phyloP scores from a whole-genome alignment of 306 rosid genomes.

The Rosa rugosa region DNA sequence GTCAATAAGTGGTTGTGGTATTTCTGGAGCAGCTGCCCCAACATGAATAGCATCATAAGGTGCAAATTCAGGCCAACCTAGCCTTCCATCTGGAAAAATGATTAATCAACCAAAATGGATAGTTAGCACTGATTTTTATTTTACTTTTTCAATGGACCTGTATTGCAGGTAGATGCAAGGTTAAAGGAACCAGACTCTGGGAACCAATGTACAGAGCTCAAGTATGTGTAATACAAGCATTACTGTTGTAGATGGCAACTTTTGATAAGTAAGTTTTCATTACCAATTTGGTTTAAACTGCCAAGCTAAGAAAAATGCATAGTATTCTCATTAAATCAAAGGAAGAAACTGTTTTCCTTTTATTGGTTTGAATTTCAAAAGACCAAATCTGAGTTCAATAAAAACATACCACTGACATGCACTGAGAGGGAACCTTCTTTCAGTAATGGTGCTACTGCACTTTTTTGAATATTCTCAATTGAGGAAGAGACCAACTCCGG shows the following conservation, averaged over 20 bases:
- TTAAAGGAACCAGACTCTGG: background rate
- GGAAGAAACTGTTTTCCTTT: background rate
- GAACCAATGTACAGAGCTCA: background rate
- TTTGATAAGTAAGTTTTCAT: background rate
- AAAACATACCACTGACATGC: constrained; percentile 67
- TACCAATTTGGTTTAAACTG: background rate
- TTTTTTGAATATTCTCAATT: constrained; percentile 60
- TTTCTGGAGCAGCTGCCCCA: constrained; percentile 92
- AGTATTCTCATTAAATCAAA: background rate
- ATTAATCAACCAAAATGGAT: background rate
- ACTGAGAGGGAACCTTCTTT: constrained; percentile 80
- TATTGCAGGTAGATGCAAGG: background rate
- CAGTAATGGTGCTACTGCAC: constrained; percentile 68
- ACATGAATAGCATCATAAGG: constrained; percentile 97
- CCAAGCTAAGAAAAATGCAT: background rate
- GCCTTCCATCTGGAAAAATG: constrained; percentile 72
- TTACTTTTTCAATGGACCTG: background rate
- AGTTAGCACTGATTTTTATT: background rate
- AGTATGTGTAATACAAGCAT: background rate
- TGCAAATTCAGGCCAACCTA: constrained; percentile 78
- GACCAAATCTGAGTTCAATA: background rate
- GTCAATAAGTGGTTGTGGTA: constrained; percentile 75
- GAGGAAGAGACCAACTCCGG: constrained; percentile 85
- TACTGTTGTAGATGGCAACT: background rate
- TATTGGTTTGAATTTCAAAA: background rate